These are phyloP conservation scores for Fermentozyma sake DNA, from an alignment of 1,139 yeast genomes.

Conservation along the genomic window DNA sequence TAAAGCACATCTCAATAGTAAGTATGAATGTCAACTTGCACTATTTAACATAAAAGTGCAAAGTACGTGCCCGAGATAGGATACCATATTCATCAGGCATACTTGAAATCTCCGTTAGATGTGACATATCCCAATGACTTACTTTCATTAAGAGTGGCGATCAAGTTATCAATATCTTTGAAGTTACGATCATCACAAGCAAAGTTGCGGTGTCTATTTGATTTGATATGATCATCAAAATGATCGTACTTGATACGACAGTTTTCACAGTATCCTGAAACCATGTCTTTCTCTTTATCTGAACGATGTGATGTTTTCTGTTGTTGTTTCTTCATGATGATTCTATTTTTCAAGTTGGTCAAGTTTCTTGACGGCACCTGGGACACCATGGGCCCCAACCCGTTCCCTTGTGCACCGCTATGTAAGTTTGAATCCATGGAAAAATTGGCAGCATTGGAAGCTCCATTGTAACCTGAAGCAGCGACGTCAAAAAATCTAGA, in stretches of 20 bases:
- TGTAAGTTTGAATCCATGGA: conserved; percentile 44
- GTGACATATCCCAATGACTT: conserved; percentile 38
- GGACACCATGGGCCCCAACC: conserved; percentile 65
- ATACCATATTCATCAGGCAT: conserved; percentile 12
- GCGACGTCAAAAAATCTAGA: conserved; percentile 59
- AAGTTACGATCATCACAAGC: conserved; percentile 74
- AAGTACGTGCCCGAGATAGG: too few relatives aligned
- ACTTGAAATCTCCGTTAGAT: conserved; percentile 42
- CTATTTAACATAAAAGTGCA: too few relatives aligned
- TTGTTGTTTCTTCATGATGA: conserved; percentile 39
- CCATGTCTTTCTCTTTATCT: conserved; percentile 27
- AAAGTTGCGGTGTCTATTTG: conserved; percentile 74
- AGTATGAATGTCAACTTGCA: too few relatives aligned
- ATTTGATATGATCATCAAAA: conserved; percentile 69
- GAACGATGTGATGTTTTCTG: conserved; percentile 8
- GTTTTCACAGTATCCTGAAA: conserved; percentile 86
- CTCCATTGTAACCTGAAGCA: conserved; percentile 77
- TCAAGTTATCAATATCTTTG: conserved; percentile 68
- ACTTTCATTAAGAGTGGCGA: conserved; percentile 43
- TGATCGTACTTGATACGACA: conserved; percentile 83
- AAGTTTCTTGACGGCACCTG: conserved; percentile 66
- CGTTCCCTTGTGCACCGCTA: conserved; percentile 50
- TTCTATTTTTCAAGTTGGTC: conserved; percentile 53
- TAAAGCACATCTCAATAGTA: too few relatives aligned
- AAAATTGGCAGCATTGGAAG: conserved; percentile 43